These are phyloP conservation scores for Chrysoporthe austroafricana DNA, from an alignment of 2,329 filamentous ascomycete genomes.

Conservation along the genomic window DNA sequence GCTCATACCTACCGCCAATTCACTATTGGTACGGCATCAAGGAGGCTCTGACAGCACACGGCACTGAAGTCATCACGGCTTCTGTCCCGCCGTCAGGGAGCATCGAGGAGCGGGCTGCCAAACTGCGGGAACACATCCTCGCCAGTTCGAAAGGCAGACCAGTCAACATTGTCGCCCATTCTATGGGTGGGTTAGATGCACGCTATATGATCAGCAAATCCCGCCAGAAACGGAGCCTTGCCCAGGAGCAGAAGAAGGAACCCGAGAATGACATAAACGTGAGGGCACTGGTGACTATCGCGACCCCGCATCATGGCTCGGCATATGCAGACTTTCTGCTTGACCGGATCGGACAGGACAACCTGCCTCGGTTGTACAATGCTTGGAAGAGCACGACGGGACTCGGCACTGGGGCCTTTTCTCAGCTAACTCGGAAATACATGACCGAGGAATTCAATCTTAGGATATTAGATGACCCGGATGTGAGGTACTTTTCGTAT, in stretches of 20 bases:
- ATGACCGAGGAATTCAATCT: conserved; percentile 65
- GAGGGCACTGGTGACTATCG: conserved; percentile 57
- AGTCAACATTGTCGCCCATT: conserved; percentile 78
- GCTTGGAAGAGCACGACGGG: conserved; percentile 54
- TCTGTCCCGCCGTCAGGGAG: conserved; percentile 63
- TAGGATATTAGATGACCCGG: conserved; percentile 54
- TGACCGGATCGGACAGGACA: conserved; percentile 48
- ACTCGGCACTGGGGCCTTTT: conserved; percentile 62
- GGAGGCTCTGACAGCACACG: conserved; percentile 58
- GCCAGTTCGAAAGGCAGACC: conserved; percentile 51
- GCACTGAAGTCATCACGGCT: conserved; percentile 61
- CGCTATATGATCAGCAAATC: conserved; percentile 67
- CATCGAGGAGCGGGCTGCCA: conserved; percentile 63
- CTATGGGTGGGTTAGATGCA: conserved; percentile 68
- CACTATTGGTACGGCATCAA: conserved; percentile 70
- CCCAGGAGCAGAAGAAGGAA: conserved; percentile 8
- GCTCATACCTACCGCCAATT: conserved; percentile 55
- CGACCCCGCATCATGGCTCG: conserved; percentile 59
- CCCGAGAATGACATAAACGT: conserved; percentile 45
- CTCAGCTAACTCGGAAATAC: conserved; percentile 62
- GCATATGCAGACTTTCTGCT: conserved; percentile 60
- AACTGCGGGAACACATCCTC: conserved; percentile 59
- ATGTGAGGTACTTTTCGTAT: conserved; percentile 65
- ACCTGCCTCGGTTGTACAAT: conserved; percentile 59
- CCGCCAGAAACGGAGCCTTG: conserved; percentile 39